Evolutionary conservation across 1,284 basidiomycete genomes (phyloP), one percentile per base, ranked within the genome.

Genomic region (Leccinum variabile): DNA sequence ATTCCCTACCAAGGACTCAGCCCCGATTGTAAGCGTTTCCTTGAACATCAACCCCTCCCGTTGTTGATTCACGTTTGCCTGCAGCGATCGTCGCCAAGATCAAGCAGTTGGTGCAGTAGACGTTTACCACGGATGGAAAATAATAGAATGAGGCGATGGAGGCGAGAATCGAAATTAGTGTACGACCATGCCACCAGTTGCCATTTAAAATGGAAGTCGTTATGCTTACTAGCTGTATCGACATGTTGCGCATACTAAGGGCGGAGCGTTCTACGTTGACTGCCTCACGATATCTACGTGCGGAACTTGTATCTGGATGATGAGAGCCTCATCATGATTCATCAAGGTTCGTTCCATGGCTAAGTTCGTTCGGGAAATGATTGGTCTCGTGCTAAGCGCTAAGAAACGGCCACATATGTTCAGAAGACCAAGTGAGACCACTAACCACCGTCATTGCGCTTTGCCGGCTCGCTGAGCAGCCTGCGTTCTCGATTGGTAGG

Each of bases 1-100:
- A 90, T 92, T 70, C 86, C 86, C 53, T 80, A 84, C 76, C 90
- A 92, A 75, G 84, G 84, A 53, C 81, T 92, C 18, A 90, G 89
- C 71, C 83, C 90, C 54, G 83, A 89, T 74, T 85, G 88, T 90
- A 71, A 61, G 87, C 77, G 4, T 58, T 60, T 57, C 10, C 13
- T 37, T 32, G 0, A 0, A 22, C 2, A 11, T 28, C 49, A 30
- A 25, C 3, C 18, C 3, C 13, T 52, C 52, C 32, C 50, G 2
- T 25, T 18, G n/a, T 28, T 69, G 62, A 69, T 67, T 39, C 14
- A 46, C 9, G 54, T 60, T 66, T 57, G 66, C 16, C 11, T 44
- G 35, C 68, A 90, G 89, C 88, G 11, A 91, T 91, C 73, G 81
- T 88, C 66, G 64, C 73, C 65, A 89, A 85, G 81, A 88, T 91